These are phyloP conservation scores for Wickerhamomyces tratensis DNA, from an alignment of 805 yeast genomes.

Conservation along the genomic window DNA sequence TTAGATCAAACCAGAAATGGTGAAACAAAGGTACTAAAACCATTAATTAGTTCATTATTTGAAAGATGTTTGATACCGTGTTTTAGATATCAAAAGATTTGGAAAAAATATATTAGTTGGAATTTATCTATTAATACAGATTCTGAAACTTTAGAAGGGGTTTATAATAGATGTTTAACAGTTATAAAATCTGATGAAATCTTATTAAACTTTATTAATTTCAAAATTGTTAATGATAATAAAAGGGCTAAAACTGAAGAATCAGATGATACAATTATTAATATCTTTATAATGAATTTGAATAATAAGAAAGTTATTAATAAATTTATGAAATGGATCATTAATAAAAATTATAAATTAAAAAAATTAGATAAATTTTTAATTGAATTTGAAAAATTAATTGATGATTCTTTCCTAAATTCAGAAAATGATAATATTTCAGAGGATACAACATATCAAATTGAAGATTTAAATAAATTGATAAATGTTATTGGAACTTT, in stretches of 20 bases:
- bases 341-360: too few species aligned
- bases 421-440: too few species aligned
- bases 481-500: too few species aligned
- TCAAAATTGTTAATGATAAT: constrained; percentile 7
- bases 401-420: neutral
- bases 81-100: constrained; percentile 46
- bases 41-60: constrained; percentile 39
- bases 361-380: too few species aligned
- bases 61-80: constrained; percentile 69
- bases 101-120: constrained; percentile 49
- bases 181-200: constrained; percentile 3
- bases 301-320: neutral
- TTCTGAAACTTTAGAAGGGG: constrained; percentile 4
- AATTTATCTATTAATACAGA: neutral
- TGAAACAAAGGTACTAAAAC: constrained; percentile 15
- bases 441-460: neutral
- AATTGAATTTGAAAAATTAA: neutral
- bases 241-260: neutral
- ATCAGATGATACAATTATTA: constrained; percentile 6
- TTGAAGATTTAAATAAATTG: too few species aligned
- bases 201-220: constrained; percentile 15
- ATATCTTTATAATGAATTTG: constrained; percentile 6
- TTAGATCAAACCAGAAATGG: constrained; percentile 1
- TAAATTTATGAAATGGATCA: neutral
- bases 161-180: neutral